These are phyloP conservation scores for Taphrina communis DNA, from an alignment of 1,139 yeast genomes.

Conservation along the genomic window DNA sequence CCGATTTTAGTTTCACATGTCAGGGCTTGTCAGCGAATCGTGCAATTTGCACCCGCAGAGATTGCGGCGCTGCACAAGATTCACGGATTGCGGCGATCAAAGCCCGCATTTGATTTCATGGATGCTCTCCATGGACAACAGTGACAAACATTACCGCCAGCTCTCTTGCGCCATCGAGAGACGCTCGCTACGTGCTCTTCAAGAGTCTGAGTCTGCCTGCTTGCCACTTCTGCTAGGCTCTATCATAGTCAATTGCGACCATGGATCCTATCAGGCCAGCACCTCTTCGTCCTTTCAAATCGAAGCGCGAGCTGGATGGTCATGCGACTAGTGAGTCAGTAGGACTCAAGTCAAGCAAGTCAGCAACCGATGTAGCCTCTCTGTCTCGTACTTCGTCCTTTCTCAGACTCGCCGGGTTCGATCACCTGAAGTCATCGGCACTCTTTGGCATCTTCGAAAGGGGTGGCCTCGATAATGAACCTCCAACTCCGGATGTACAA, in stretches of 20 bases:
- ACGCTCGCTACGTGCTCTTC: neutral
- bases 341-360: conserved; percentile 15
- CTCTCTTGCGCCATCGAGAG: neutral
- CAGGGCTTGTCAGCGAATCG: neutral
- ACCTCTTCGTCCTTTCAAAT: conserved; percentile 9
- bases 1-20: neutral
- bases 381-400: conserved; percentile 33
- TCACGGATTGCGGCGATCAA: conserved; percentile 4
- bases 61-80: conserved; percentile 2
- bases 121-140: neutral
- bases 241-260: neutral
- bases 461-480: conserved; percentile 31
- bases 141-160: neutral
- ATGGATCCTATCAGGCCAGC: conserved; percentile 18
- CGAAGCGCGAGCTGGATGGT: conserved; percentile 4
- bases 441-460: conserved; percentile 38
- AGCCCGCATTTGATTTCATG: neutral
- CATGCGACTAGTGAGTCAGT: neutral
- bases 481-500: conserved; percentile 23
- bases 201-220: neutral
- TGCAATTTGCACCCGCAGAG: conserved; percentile 19
- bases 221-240: neutral
- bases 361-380: conserved; percentile 16
- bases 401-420: conserved; percentile 28
- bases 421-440: conserved; percentile 18